These are phyloP conservation scores for Capsicum chinense DNA, from an alignment of 257 asterid genomes.

Conservation along the genomic window DNA sequence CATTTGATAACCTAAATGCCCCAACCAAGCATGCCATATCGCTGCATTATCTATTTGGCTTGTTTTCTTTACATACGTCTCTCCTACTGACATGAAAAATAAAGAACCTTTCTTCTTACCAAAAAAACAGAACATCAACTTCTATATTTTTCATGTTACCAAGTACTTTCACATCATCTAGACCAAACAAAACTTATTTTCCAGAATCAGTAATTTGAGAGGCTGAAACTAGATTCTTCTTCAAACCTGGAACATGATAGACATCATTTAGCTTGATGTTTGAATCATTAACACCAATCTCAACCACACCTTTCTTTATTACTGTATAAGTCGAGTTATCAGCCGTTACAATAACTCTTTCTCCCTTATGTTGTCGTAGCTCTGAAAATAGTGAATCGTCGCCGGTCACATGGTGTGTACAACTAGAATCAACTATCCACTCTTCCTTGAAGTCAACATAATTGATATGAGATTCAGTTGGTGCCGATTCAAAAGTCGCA, in stretches of 20 bases:
- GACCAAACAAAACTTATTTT: constrained; percentile 34
- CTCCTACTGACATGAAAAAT: not conserved
- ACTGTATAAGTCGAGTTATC: constrained; percentile 17
- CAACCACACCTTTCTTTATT: constrained; percentile 5
- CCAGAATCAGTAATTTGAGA: constrained; percentile 32
- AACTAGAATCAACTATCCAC: constrained; percentile 30
- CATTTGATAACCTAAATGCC: constrained; percentile 33
- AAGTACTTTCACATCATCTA: constrained; percentile 31
- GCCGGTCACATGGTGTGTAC: not conserved
- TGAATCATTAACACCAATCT: not conserved
- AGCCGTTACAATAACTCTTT: not conserved
- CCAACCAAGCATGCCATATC: constrained; percentile 34
- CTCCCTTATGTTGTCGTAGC: not conserved
- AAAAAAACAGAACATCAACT: not conserved
- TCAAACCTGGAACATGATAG: constrained; percentile 31
- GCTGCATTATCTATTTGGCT: constrained; percentile 21
- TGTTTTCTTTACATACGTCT: constrained; percentile 33
- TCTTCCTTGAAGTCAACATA: not conserved
- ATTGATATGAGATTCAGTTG: not conserved
- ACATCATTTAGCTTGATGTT: constrained; percentile 26
- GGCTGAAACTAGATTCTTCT: constrained; percentile 30
- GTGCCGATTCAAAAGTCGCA: not conserved
- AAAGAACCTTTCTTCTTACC: not conserved
- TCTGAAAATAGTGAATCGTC: constrained; percentile 17
- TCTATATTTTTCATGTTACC: constrained; percentile 8